Evolutionary conservation across 768 basidiomycete genomes (phyloP).

Genomic region (Pulveroboletus ravenelii): DNA sequence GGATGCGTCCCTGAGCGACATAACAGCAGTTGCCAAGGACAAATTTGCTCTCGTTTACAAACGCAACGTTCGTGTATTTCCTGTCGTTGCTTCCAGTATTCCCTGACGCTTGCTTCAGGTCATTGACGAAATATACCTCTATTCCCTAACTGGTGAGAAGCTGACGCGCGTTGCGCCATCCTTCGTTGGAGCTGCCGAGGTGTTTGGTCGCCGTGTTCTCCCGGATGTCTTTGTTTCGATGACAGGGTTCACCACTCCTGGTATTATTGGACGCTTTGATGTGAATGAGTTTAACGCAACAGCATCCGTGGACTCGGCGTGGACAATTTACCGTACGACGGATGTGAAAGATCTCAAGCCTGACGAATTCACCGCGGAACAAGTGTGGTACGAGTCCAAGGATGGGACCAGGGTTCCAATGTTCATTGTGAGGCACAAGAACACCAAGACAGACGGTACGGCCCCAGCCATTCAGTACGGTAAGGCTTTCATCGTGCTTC

Average conservation of each 20-base stretch:
- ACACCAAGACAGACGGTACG: slow-evolving; percentile 64
- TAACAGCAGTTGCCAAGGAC: slow-evolving; percentile 47
- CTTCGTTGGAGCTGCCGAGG: slow-evolving; percentile 60
- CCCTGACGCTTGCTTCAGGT: slow-evolving; percentile 38
- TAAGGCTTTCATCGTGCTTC: slow-evolving; percentile 20
- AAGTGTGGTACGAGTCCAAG: slow-evolving; percentile 77
- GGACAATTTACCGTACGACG: slow-evolving; percentile 56
- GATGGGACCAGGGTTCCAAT: slow-evolving; percentile 81
- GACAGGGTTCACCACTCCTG: slow-evolving; percentile 69
- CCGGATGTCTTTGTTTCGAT: slow-evolving; percentile 60
- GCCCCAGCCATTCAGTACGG: slow-evolving; percentile 78
- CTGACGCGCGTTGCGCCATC: slow-evolving; percentile 55
- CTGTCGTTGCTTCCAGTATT: neutral
- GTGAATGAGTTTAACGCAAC: slow-evolving; percentile 34
- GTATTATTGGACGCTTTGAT: slow-evolving; percentile 59
- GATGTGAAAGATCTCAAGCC: slow-evolving; percentile 55
- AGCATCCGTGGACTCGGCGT: slow-evolving; percentile 41
- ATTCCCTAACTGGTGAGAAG: slow-evolving; percentile 49
- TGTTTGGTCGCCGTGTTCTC: slow-evolving; percentile 49
- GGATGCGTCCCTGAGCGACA: slow-evolving; percentile 53
- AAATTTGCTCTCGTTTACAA: slow-evolving; percentile 62
- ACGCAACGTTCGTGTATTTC: slow-evolving; percentile 51
- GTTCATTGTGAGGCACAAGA: slow-evolving; percentile 78
- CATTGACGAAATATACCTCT: slow-evolving; percentile 75
- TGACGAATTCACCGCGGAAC: slow-evolving; percentile 65